These are phyloP conservation scores for Trichoderma virens DNA, from an alignment of 495 filamentous ascomycete species.

Conservation along the genomic window DNA sequence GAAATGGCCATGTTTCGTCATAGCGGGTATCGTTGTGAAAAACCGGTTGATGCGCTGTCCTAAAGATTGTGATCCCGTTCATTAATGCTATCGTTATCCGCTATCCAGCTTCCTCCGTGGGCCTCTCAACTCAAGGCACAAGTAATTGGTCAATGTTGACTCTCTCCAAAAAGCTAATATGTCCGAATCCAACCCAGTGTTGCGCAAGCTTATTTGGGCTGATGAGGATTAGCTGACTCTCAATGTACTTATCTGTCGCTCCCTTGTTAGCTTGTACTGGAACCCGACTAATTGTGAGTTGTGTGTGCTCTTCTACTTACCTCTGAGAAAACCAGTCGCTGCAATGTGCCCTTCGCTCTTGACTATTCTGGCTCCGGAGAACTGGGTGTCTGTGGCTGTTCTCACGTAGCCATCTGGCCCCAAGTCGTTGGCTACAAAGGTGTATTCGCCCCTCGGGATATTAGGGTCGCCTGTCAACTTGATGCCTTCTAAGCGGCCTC, in stretches of 20 bases:
- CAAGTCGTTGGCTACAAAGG: slow-evolving; percentile 72
- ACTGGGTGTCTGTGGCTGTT: slow-evolving; percentile 58
- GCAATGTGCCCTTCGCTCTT: slow-evolving; percentile 72
- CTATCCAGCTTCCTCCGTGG: neutral
- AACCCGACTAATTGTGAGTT: too few relatives aligned
- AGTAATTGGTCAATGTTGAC: slow-evolving; percentile 63
- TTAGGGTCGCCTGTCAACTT: slow-evolving; percentile 90
- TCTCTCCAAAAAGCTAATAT: slow-evolving; percentile 73
- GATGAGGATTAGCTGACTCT: slow-evolving; percentile 69
- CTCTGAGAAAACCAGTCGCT: slow-evolving; percentile 54
- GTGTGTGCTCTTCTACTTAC: slow-evolving; percentile 38
- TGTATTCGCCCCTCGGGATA: slow-evolving; percentile 75
- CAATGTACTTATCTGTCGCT: slow-evolving; percentile 57
- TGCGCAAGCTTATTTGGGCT: slow-evolving; percentile 71
- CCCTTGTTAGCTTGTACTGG: slow-evolving; percentile 7
- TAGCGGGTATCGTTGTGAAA: slow-evolving; percentile 2
- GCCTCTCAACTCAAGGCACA: slow-evolving; percentile 15
- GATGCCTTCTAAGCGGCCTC: slow-evolving; percentile 64
- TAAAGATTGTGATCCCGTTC: neutral
- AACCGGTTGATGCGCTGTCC: neutral
- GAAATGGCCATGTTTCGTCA: neutral
- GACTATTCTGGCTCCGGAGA: slow-evolving; percentile 69
- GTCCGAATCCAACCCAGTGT: slow-evolving; percentile 71
- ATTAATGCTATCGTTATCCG: neutral
- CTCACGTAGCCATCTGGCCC: slow-evolving; percentile 47